Conservation (phyloP, 805 yeast genomes). For the Starmerella ratchasimensis region DNA sequence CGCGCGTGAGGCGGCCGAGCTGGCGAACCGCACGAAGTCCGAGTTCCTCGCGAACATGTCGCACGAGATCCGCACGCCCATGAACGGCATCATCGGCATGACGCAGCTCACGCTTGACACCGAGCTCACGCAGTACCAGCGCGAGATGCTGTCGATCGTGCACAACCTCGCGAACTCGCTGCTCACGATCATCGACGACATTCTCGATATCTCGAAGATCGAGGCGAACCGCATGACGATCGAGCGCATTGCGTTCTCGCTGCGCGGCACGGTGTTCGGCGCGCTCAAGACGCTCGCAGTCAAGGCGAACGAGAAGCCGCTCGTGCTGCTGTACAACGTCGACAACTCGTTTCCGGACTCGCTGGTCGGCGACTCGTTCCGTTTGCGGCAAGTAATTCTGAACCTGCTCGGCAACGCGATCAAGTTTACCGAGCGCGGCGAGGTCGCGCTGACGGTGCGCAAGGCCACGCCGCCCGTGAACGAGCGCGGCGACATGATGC, state of each 20-base stretch:
- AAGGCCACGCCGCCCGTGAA: conserved; percentile 34
- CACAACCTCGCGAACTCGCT: conserved; percentile 77
- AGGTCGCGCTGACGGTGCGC: conserved; percentile 61
- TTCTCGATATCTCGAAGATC: conserved; percentile 80
- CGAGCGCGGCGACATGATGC: conserved; percentile 35
- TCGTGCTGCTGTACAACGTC: conserved; percentile 66
- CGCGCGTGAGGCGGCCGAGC: conserved; percentile 87
- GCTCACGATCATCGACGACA: conserved; percentile 78
- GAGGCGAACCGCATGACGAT: conserved; percentile 91
- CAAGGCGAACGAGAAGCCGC: conserved; percentile 73
- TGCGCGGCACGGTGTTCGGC: conserved; percentile 79
- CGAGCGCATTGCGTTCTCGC: conserved; percentile 73
- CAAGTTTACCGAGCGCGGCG: conserved; percentile 72
- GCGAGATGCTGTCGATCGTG: conserved; percentile 82
- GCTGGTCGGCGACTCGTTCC: conserved; percentile 76
- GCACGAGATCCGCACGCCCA: conserved; percentile 79
- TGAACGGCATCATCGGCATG: conserved; percentile 89
- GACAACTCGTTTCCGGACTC: conserved; percentile 81
- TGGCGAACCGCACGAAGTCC: conserved; percentile 78
- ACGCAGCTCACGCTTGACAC: conserved; percentile 81
- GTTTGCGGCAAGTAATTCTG: conserved; percentile 74
- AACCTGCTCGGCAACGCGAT: conserved; percentile 84
- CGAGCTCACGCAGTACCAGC: conserved; percentile 76
- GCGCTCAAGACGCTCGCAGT: conserved; percentile 82
- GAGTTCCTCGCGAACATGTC: conserved; percentile 84